Evolutionary conservation across 2,329 filamentous ascomycete species (phyloP).

Genomic region (Penicillium occitanis): DNA sequence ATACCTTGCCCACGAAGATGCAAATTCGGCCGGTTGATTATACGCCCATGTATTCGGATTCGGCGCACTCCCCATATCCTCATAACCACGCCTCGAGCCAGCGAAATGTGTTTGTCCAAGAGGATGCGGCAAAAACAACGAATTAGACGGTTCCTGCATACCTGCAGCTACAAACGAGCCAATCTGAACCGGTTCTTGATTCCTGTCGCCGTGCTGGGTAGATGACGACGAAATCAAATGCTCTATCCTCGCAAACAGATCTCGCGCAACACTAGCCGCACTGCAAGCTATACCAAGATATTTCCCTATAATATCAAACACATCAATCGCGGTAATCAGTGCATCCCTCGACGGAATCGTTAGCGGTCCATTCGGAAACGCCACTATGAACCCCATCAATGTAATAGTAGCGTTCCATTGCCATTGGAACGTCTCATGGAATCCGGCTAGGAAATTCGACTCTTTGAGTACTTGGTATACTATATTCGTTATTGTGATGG

Average conservation of each 20-base stretch:
- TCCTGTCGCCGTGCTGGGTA: neutral
- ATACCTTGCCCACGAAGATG: neutral
- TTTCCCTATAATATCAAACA: slow-evolving; percentile 19
- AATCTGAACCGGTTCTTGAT: neutral
- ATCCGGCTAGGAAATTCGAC: slow-evolving; percentile 9
- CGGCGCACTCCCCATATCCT: neutral
- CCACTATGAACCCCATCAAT: slow-evolving; percentile 11
- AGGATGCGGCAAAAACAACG: neutral
- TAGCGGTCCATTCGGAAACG: slow-evolving; percentile 7
- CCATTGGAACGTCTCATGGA: slow-evolving; percentile 20
- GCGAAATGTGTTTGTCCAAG: neutral
- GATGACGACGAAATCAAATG: neutral
- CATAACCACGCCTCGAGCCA: neutral
- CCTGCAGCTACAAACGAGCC: neutral
- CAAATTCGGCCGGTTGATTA: neutral
- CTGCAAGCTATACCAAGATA: slow-evolving; percentile 17
- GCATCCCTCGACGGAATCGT: slow-evolving; percentile 1
- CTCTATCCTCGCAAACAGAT: slow-evolving; percentile 6
- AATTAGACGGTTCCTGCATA: neutral
- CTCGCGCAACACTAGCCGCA: slow-evolving; percentile 15
- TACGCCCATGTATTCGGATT: neutral
- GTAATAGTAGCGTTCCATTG: slow-evolving; percentile 20
- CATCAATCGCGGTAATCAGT: slow-evolving; percentile 5
- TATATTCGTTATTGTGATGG: slow-evolving; percentile 20
- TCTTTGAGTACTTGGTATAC: slow-evolving; percentile 13